These are phyloP conservation scores for Chrysopogon serrulatus DNA, from an alignment of 176 grass and related monocot genomes.

Conservation along the genomic window DNA sequence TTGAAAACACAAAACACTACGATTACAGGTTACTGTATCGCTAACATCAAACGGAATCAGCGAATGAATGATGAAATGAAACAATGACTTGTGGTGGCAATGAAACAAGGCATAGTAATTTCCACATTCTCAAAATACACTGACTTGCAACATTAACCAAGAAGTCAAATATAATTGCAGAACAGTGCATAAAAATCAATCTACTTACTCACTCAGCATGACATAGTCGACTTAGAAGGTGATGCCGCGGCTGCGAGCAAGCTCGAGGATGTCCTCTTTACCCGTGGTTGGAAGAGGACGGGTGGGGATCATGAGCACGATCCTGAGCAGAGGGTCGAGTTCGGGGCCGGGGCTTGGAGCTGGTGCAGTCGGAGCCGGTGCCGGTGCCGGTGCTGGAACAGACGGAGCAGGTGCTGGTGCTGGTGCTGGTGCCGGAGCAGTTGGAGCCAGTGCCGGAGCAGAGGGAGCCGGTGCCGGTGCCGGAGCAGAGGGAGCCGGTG, in stretches of 20 bases:
- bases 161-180: background rate
- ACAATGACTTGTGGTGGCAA: too few species aligned
- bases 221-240: background rate
- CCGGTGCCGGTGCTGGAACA: too few species aligned
- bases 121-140: background rate
- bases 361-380: too few species aligned
- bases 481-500: too few species aligned
- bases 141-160: background rate
- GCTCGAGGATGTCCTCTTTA: background rate
- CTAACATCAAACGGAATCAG: background rate
- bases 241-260: background rate
- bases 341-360: background rate
- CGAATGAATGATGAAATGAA: background rate
- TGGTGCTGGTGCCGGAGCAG: too few species aligned
- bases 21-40: background rate
- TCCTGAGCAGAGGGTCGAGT: constrained; percentile 11
- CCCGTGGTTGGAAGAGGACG: background rate
- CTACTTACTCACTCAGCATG: background rate
- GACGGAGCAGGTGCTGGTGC: too few species aligned
- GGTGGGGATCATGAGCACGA: constrained; percentile 7
- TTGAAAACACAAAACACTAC: background rate
- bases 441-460: too few species aligned
- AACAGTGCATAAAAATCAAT: background rate
- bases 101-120: background rate
- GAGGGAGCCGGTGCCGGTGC: too few species aligned